These are phyloP conservation scores for Pseudocercospora eumusae DNA, from an alignment of 2,329 filamentous ascomycete species.

Conservation along the genomic window DNA sequence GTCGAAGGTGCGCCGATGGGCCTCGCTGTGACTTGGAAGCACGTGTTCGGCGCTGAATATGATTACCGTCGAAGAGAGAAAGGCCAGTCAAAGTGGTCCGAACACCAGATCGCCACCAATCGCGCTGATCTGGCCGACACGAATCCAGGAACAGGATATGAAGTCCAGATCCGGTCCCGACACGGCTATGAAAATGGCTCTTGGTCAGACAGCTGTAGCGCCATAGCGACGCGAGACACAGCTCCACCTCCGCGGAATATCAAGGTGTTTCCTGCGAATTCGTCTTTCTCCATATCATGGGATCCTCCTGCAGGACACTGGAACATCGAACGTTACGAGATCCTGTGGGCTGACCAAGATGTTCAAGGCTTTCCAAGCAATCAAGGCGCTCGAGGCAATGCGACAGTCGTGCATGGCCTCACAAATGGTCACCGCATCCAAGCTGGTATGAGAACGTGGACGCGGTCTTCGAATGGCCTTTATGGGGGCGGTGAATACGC, in stretches of 20 bases:
- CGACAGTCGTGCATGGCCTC: background rate
- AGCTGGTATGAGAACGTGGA: slow-evolving; percentile 15
- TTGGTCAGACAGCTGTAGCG: slow-evolving; percentile 18
- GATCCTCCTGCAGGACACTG: background rate
- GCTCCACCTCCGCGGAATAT: slow-evolving; percentile 14
- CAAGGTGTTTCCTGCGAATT: background rate
- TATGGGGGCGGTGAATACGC: slow-evolving; percentile 4
- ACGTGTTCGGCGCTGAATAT: slow-evolving; percentile 28
- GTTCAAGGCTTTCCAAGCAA: slow-evolving; percentile 16
- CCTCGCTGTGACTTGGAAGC: slow-evolving; percentile 21
- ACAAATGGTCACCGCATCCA: slow-evolving; percentile 9
- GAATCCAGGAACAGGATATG: slow-evolving; percentile 13
- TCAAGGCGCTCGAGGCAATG: slow-evolving; percentile 2
- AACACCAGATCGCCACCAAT: slow-evolving; percentile 5
- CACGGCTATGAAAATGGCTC: slow-evolving; percentile 20
- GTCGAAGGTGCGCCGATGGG: slow-evolving; percentile 20
- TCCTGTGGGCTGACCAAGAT: slow-evolving; percentile 14
- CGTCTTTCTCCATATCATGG: slow-evolving; percentile 17
- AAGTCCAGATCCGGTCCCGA: slow-evolving; percentile 22
- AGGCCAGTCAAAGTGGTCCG: slow-evolving; percentile 10
- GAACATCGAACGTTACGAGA: slow-evolving; percentile 13
- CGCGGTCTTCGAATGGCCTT: background rate
- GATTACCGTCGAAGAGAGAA: slow-evolving; percentile 17
- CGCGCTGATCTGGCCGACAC: slow-evolving; percentile 20
- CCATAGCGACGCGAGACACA: slow-evolving; percentile 12